A percentile compares a stretch with the other conserved stretches of the same genome.
Evolutionary conservation across 208 protist genomes (phyloP).

Genomic region (Naegleria fowleri): DNA sequence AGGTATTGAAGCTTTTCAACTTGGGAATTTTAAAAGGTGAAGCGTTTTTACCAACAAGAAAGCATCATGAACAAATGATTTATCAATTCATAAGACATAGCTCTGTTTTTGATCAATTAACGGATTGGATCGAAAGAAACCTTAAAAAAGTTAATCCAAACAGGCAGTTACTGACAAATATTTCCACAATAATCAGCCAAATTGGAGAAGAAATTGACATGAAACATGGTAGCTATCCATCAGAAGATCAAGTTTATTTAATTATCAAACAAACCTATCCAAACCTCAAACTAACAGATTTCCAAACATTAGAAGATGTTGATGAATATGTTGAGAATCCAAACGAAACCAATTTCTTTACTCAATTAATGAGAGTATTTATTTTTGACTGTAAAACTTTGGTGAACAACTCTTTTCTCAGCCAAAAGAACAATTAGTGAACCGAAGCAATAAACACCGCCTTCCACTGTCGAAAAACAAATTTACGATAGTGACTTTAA

Average conservation of each 20-base stretch:
- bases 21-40: not conserved
- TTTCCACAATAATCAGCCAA: not conserved
- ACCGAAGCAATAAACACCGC: too few species aligned
- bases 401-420: not conserved
- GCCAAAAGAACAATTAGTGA: not conserved
- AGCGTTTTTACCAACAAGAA: not conserved
- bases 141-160: not conserved
- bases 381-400: not conserved
- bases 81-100: not conserved
- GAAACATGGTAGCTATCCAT: not conserved
- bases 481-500: too few species aligned
- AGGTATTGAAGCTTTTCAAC: not conserved
- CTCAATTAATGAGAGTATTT: not conserved
- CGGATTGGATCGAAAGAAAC: not conserved
- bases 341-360: slow-evolving; percentile 19
- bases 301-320: not conserved
- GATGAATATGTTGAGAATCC: slow-evolving; percentile 19
- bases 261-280: not conserved
- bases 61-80: slow-evolving; percentile 10
- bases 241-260: not conserved
- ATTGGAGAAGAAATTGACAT: not conserved
- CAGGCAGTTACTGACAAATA: not conserved
- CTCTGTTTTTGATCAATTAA: not conserved
- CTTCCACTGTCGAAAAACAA: too few species aligned
- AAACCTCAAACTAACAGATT: not conserved